Percentiles rank a stretch among this genome's conserved stretches.
These are phyloP conservation scores for Pyronema domesticum DNA, from an alignment of 495 filamentous ascomycete species.

Conservation along the genomic window DNA sequence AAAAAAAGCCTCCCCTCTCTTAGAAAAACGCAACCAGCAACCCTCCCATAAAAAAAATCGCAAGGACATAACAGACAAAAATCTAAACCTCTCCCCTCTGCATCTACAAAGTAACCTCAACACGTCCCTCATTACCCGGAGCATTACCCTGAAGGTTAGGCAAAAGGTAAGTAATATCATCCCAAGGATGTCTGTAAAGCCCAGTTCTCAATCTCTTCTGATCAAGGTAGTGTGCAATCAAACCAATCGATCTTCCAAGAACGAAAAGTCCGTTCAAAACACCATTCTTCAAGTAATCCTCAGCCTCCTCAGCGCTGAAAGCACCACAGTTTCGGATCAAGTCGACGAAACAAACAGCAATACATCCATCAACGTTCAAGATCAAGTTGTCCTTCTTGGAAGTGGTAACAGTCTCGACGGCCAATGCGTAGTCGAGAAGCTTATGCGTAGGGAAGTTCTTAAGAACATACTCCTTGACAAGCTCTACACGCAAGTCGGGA, in stretches of 20 bases:
- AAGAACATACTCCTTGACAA: constrained; percentile 95
- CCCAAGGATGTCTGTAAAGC: constrained; percentile 97
- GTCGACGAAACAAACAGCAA: constrained; percentile 97
- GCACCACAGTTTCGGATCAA: constrained; percentile 94
- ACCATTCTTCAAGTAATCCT: constrained; percentile 81
- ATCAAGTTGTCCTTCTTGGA: constrained; percentile 99
- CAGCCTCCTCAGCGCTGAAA: constrained; percentile 66
- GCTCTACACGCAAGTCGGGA: constrained; percentile 96
- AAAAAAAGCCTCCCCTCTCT: not conserved
- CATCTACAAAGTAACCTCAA: constrained; percentile 60
- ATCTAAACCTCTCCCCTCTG: not conserved
- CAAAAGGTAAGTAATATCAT: constrained; percentile 92
- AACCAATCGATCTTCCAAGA: constrained; percentile 82
- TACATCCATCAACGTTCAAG: constrained; percentile 93
- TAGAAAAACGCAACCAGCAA: too few relatives aligned
- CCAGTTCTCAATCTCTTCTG: constrained; percentile 97
- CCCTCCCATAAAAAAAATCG: not conserved
- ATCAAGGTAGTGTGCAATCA: constrained; percentile 98
- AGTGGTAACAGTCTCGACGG: constrained; percentile 92
- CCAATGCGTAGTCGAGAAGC: constrained; percentile 94
- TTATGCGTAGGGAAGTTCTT: constrained; percentile 94
- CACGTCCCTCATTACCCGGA: constrained; percentile 68
- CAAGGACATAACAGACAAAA: not conserved
- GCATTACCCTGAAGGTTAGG: constrained; percentile 57
- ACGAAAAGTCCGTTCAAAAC: constrained; percentile 99